phyloP scores from a whole-genome alignment of 2,329 filamentous ascomycete genomes.

The Beauveria scarabaeidicola region DNA sequence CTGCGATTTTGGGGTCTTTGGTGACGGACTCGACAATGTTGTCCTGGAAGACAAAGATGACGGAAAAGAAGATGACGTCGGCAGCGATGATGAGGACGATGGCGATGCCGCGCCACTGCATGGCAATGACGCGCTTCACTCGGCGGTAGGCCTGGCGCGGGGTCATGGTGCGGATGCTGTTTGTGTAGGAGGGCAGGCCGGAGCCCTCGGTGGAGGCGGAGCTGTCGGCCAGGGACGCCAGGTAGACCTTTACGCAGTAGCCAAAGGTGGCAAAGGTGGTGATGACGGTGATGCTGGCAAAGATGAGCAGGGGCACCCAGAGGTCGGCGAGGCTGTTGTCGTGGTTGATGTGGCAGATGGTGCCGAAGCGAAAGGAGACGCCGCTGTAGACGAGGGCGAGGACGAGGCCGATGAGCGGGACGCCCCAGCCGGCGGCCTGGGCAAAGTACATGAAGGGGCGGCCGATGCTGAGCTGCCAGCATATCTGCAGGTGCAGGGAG shows the following conservation, averaged over 20 bases:
- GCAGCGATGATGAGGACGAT: constrained; percentile 84
- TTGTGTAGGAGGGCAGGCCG: constrained; percentile 59
- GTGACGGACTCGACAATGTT: constrained; percentile 55
- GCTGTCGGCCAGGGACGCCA: constrained; percentile 71
- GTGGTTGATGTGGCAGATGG: constrained; percentile 91
- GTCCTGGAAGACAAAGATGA: constrained; percentile 85
- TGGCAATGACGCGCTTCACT: constrained; percentile 73
- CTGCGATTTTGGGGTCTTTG: constrained; percentile 43
- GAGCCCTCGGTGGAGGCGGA: constrained; percentile 63
- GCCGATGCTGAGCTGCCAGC: constrained; percentile 89
- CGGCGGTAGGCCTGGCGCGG: constrained; percentile 83
- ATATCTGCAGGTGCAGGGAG: constrained; percentile 93
- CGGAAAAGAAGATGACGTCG: constrained; percentile 88
- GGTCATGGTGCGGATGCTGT: constrained; percentile 67
- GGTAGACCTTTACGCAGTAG: constrained; percentile 93
- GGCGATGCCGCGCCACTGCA: constrained; percentile 90
- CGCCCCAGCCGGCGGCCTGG: constrained; percentile 72
- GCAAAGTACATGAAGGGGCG: constrained; percentile 82
- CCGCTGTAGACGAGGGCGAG: constrained; percentile 77
- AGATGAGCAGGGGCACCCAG: constrained; percentile 80
- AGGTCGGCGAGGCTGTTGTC: constrained; percentile 72
- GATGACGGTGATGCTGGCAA: constrained; percentile 67
- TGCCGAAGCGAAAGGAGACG: constrained; percentile 88
- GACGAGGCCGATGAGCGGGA: constrained; percentile 67
- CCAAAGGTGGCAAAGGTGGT: constrained; percentile 78